A percentile compares a stretch with the other conserved stretches of the same genome.
Conservation (phyloP, 768 basidiomycete genomes). For the Amanita phalloides region DNA sequence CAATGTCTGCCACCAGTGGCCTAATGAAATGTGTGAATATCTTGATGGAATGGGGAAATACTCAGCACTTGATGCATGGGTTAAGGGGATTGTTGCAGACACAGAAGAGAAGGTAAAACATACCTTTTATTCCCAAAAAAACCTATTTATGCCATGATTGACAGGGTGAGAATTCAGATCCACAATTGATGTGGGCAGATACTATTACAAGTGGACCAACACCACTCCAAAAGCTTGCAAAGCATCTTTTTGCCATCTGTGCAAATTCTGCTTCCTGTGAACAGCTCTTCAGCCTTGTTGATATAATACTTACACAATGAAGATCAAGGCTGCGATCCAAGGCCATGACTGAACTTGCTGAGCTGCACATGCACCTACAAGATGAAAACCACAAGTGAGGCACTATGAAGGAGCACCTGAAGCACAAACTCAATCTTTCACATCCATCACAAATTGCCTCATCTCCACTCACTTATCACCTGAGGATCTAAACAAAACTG, state of each 20-base stretch:
- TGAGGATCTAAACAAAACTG: background rate
- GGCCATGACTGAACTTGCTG: background rate
- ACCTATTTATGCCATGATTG: background rate
- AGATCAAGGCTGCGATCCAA: background rate
- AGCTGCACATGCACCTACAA: background rate
- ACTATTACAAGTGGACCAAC: background rate
- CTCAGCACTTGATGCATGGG: no score
- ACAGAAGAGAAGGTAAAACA: background rate
- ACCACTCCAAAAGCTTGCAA: background rate
- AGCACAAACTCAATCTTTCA: background rate
- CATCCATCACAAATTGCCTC: background rate
- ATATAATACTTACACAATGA: conserved; percentile 4
- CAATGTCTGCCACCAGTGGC: no score
- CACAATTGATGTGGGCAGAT: background rate
- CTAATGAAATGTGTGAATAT: no score
- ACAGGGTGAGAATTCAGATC: background rate
- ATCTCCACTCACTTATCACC: background rate
- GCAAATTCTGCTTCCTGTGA: conserved; percentile 22
- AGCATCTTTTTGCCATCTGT: conserved; percentile 11
- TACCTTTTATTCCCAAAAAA: background rate
- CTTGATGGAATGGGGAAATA: no score
- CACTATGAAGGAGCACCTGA: background rate
- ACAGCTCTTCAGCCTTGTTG: conserved; percentile 18
- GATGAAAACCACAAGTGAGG: background rate
- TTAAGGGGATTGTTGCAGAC: no score